A percentile compares a stretch with the other conserved stretches of the same genome.
These are phyloP conservation scores for Fusarium sp. DNA, from an alignment of 2,329 filamentous ascomycete species.

Conservation along the genomic window DNA sequence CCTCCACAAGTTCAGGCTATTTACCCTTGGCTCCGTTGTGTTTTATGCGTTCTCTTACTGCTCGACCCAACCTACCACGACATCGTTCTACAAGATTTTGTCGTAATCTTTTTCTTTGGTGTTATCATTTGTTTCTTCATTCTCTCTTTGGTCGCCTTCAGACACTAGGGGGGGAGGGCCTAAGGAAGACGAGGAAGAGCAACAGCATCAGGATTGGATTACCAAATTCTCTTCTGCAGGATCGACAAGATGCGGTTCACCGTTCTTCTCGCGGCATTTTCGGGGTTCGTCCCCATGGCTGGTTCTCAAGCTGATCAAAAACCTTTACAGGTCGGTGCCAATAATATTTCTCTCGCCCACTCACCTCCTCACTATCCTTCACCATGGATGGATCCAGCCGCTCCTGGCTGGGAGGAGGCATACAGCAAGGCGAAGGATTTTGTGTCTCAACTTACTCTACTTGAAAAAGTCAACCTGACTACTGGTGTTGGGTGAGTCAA, in stretches of 20 bases:
- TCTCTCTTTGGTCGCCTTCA: too few relatives aligned
- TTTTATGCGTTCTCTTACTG: neutral
- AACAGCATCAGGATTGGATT: neutral
- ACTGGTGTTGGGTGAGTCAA: conserved; percentile 81
- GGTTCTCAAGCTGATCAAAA: conserved; percentile 37
- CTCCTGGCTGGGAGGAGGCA: conserved; percentile 78
- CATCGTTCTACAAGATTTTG: neutral
- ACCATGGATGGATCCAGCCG: conserved; percentile 83
- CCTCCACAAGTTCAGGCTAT: neutral
- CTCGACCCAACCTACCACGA: neutral
- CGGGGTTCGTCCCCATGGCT: conserved; percentile 11
- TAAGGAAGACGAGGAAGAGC: neutral
- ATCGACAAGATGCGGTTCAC: conserved; percentile 26
- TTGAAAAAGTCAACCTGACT: conserved; percentile 95
- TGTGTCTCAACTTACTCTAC: conserved; percentile 82
- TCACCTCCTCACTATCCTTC: conserved; percentile 81
- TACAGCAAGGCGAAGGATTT: conserved; percentile 81
- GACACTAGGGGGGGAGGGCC: neutral
- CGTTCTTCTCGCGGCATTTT: conserved; percentile 11
- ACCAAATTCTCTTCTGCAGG: neutral
- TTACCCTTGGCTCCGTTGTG: neutral
- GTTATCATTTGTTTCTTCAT: neutral
- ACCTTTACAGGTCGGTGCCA: neutral
- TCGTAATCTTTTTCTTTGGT: neutral
- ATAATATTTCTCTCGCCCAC: conserved; percentile 43